These are phyloP conservation scores for Zelonia costaricensis DNA, from an alignment of 208 protist genomes.

Conservation along the genomic window DNA sequence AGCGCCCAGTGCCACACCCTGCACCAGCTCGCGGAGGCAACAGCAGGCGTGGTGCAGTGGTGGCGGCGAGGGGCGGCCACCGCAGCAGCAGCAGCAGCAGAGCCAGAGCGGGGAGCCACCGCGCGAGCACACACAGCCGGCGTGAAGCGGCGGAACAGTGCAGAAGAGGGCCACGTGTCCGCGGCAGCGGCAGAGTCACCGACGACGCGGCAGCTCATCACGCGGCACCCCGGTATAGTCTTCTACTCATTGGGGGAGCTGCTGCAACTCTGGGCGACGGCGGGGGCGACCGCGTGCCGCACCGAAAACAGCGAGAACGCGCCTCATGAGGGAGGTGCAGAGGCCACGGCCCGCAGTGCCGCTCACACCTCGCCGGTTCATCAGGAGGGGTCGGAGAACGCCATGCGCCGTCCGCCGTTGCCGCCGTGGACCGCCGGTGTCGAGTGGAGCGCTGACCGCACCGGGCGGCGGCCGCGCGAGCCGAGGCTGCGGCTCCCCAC, in stretches of 20 bases:
- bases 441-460: too few relatives aligned
- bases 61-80: slow-evolving; percentile 13
- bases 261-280: slow-evolving; percentile 13
- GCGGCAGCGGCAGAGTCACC: background rate
- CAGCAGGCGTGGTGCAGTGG: slow-evolving; percentile 9
- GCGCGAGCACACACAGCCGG: too few relatives aligned
- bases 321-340: background rate
- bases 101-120: too few relatives aligned
- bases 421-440: background rate
- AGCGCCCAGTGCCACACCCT: slow-evolving; percentile 17
- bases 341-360: too few relatives aligned
- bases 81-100: slow-evolving; percentile 7
- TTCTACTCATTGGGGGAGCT: slow-evolving; percentile 31
- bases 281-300: background rate
- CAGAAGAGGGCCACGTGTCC: too few relatives aligned
- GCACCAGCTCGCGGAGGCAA: slow-evolving; percentile 16
- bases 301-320: background rate
- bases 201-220: background rate
- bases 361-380: background rate
- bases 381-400: background rate
- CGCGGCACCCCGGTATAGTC: slow-evolving; percentile 10
- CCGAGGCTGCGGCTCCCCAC: slow-evolving; percentile 9
- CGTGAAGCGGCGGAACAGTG: too few relatives aligned
- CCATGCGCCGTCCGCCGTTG: too few relatives aligned
- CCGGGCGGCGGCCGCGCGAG: too few relatives aligned